Conservation (phyloP, 208 protist genomes). For the Acanthamoeba rhysodes region DNA sequence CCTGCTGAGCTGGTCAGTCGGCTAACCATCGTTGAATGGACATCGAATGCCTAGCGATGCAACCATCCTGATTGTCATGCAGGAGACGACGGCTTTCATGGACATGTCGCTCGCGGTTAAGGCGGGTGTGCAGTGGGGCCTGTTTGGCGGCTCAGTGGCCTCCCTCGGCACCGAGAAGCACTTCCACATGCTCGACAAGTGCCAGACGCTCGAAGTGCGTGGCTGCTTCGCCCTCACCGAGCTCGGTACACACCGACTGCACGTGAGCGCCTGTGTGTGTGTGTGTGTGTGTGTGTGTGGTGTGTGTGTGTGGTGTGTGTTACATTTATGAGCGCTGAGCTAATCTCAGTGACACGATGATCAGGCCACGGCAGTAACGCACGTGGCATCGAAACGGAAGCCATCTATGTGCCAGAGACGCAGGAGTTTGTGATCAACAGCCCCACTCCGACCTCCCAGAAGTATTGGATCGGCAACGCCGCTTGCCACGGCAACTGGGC, state of each 20-base stretch:
- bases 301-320: too few species aligned
- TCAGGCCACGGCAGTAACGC: conserved; percentile 86
- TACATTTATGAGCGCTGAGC: too few species aligned
- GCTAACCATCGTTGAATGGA: too few species aligned
- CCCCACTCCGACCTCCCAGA: conserved; percentile 80
- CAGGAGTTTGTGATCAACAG: conserved; percentile 87
- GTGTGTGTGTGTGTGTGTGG: too few species aligned
- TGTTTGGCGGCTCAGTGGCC: conserved; percentile 43
- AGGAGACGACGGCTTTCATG: conserved; percentile 66
- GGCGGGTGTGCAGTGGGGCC: conserved; percentile 68
- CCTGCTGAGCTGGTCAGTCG: not conserved
- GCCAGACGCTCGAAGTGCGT: not conserved
- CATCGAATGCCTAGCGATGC: not conserved
- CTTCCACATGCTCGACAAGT: conserved; percentile 13
- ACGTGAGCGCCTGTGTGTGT: too few species aligned
- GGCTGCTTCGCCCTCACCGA: conserved; percentile 66
- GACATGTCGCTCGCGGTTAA: conserved; percentile 79
- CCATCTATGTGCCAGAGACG: conserved; percentile 81
- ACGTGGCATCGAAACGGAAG: conserved; percentile 86
- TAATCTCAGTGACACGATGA: too few species aligned
- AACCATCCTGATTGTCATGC: conserved; percentile 48
- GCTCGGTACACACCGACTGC: not conserved
- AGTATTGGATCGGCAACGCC: conserved; percentile 88
- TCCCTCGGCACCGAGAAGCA: conserved; percentile 64
- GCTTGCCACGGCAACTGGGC: conserved; percentile 80